Base-by-base conservation (phyloP, 192 early-diverging fungal species). In the Coemansia reversa region DNA sequence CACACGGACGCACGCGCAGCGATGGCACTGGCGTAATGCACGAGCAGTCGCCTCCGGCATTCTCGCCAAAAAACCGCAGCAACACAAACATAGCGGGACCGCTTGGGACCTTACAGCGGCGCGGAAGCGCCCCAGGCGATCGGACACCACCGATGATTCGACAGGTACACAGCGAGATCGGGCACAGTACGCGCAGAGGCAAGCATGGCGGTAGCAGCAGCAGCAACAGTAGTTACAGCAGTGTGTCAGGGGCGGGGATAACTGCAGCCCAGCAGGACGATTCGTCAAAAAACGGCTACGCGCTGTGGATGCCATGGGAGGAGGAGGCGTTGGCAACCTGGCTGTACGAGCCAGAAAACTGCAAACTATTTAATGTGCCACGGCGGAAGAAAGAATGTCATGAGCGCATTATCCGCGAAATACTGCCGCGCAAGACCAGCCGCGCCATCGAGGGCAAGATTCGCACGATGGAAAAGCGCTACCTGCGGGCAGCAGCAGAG, bases 371-470 rank as follows among this genome's bases (percentile, higher is more conserved):
- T 45, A 74, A 80, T 55, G 67, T 65, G 47, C 78, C 78, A 30
- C 65, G 78, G 30, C 72, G 78, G 58, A 80, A 80, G 47, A 80
- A 80, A 52, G 78, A 80, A 16, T 80, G 78, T 54, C 78, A 80
- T 25, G 78, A 80, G 63, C 68, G 69, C 30, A 80, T 80, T 24
- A 80, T 74, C 29, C 68, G 61, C 49, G 78, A 79, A 2, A 69
- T 80, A 5, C 54, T 80, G 58, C 69, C 78, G 16, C 39, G 22
- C 65, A 80, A 80, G 52, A 80, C 78, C 33, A 80, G 78, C 47
- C 72, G 78, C 8, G 69, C 78, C 4, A 80, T 80, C 28, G 78
- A 80, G 52, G 78, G 78, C 63, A 80, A 80, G 62, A 80, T 80
- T 27, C 72, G 78, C 45, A 80, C 78, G 4, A 49, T 80, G 12